These are phyloP conservation scores for Endogone sp. DNA, from an alignment of 192 early-diverging fungal genomes.

Conservation along the genomic window DNA sequence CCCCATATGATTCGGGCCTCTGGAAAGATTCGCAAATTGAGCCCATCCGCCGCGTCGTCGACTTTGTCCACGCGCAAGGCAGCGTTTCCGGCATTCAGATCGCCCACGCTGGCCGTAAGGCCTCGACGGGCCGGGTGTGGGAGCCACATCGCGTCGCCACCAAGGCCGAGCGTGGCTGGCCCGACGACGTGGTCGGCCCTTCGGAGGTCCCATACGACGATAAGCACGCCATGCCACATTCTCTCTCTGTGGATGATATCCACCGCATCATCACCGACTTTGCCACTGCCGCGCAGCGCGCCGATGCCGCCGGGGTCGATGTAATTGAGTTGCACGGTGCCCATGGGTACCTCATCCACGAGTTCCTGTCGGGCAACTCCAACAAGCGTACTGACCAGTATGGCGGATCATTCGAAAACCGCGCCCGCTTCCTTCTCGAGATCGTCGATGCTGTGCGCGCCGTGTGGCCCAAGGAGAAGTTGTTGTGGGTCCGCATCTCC, in stretches of 20 bases:
- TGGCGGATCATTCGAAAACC: constrained; percentile 89
- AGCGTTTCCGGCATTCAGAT: constrained; percentile 68
- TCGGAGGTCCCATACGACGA: constrained; percentile 46
- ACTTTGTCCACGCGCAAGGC: constrained; percentile 60
- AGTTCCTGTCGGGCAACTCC: constrained; percentile 75
- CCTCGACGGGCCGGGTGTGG: constrained; percentile 14
- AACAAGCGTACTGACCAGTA: constrained; percentile 91
- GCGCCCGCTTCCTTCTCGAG: constrained; percentile 73
- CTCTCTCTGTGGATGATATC: constrained; percentile 50
- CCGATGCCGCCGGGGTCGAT: constrained; percentile 78
- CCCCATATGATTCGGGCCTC: constrained; percentile 73
- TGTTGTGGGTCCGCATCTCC: constrained; percentile 84
- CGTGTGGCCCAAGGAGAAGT: constrained; percentile 76
- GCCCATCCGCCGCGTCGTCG: constrained; percentile 52
- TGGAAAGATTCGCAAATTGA: constrained; percentile 79
- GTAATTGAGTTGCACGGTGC: constrained; percentile 83
- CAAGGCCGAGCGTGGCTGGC: constrained; percentile 61
- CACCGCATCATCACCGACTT: constrained; percentile 56
- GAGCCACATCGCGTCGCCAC: constrained; percentile 9
- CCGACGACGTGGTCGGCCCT: constrained; percentile 64
- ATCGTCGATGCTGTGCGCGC: constrained; percentile 54
- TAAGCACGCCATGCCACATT: constrained; percentile 14
- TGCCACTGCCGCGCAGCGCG: constrained; percentile 60
- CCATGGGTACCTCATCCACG: constrained; percentile 84
- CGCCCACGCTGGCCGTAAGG: constrained; percentile 81